Conservation (phyloP, 2,329 filamentous ascomycete species). For the Didymella lethalis region DNA sequence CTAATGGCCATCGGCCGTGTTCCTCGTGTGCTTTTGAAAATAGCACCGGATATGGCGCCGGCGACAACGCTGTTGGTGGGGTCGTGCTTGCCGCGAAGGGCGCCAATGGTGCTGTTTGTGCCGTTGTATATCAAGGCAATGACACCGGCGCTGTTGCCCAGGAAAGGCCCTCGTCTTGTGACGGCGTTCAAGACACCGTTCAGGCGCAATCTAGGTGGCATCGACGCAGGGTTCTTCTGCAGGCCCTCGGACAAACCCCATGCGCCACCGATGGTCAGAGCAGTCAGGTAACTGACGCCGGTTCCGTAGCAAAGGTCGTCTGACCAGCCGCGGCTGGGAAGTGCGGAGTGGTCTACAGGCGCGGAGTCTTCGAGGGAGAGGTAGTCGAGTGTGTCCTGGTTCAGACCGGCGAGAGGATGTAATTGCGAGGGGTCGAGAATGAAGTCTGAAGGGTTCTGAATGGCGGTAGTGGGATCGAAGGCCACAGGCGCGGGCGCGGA, state of each 20-base stretch:
- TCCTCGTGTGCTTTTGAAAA: slow-evolving; percentile 96
- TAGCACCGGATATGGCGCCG: slow-evolving; percentile 85
- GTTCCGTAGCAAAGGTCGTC: slow-evolving; percentile 98
- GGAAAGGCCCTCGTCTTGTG: slow-evolving; percentile 88
- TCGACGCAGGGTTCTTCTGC: slow-evolving; percentile 72
- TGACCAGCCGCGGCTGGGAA: slow-evolving; percentile 95
- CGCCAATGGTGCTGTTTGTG: slow-evolving; percentile 53
- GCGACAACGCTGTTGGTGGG: slow-evolving; percentile 86
- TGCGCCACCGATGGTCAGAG: slow-evolving; percentile 81
- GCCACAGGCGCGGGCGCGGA: slow-evolving; percentile 56
- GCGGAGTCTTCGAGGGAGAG: slow-evolving; percentile 91
- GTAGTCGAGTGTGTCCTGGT: slow-evolving; percentile 94
- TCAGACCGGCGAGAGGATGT: slow-evolving; percentile 91
- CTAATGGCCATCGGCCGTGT: slow-evolving; percentile 93
- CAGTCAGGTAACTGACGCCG: slow-evolving; percentile 91
- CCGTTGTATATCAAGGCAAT: slow-evolving; percentile 97
- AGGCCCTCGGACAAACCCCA: slow-evolving; percentile 95
- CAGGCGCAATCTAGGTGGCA: slow-evolving; percentile 86
- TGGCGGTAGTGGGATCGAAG: slow-evolving; percentile 74
- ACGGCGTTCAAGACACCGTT: slow-evolving; percentile 96
- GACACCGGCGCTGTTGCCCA: slow-evolving; percentile 95
- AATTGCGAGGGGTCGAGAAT: slow-evolving; percentile 88
- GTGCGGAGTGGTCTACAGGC: slow-evolving; percentile 83
- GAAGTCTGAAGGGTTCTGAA: slow-evolving; percentile 86
- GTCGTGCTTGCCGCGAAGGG: slow-evolving; percentile 63